Evolutionary conservation across 306 rosid species (phyloP), one percentile per base, ranked within the genome.

Genomic region (Corylus avellana): DNA sequence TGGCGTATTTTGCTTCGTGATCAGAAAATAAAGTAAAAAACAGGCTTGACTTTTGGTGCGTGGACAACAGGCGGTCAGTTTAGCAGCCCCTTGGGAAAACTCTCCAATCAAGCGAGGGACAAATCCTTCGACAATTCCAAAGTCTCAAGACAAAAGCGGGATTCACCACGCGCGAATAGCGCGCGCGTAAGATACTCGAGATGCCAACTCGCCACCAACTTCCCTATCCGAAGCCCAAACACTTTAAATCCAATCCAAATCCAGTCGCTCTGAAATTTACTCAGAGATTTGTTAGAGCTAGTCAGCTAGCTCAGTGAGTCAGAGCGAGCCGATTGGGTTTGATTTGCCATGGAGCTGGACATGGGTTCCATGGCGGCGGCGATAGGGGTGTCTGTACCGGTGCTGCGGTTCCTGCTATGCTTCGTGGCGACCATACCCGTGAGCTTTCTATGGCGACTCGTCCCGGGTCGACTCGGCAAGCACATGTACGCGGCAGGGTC

Each of bases 321-420:
- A 10, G 69, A 16, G 70, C 25, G 50, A 20, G 27, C 59, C 13
- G 46, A 47, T 32, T 67, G 5, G 44, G 39, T 4, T 51, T 54
- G 20, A 44, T 59, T 13, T 58, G 89, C 84, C 84, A 94, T 91
- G 97, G 98, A 84, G 79, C 89, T 87, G 70, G 86, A 87, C 48
- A 78, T 93, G 90, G 93, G 88, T n/a, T 85, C 99, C 89, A 88
- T 91, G 91, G 99, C 96, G 44, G 85, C 88, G 7, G 66, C 94
- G 3, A 96, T 96, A 8, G 98, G 99, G 3, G 85, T 96, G 14
- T 93, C 97, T 1, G 89, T 93, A 22, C 75, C 98, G 9, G 98
- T 96, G 63, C 90, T 93, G 75, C 94, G 98, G 2, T 96, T 96
- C 85, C 92, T 96, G 50, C 91, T 93, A 61, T 96, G 96, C 66